Base-by-base conservation (phyloP, 1,284 basidiomycete species). In the Malassezia dermatis region DNA sequence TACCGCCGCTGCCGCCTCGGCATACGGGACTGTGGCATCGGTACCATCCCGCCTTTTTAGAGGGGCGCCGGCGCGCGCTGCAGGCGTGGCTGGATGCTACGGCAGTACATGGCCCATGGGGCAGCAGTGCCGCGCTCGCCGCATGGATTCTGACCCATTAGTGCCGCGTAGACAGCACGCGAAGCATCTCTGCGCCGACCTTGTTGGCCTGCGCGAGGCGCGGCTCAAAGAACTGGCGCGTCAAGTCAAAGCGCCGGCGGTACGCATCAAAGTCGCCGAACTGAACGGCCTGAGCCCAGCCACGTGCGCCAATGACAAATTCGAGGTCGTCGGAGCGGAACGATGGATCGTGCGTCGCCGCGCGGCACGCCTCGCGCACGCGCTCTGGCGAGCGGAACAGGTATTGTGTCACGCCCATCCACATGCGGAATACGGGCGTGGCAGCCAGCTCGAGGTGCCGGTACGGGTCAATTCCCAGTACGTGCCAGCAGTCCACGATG, bases 401-500 rank as follows among this genome's bases (percentile, higher is more conserved):
- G 77, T 94, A 88, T 75, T 98, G 91, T 4, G 90, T 89, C 8
- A 96, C 89, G 37, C 93, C 94, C 53, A 98, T 87, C 86, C 94
- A 96, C 63, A 96, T 81, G 48, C 90, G 83, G 78, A 98, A 98
- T 48, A 96, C 82, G 0, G 94, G 93, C 3, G 93, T 98, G 6
- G 91, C 93, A 0, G 93, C 93, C 39, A 98, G 82, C 24, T 86
- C 82, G 57, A 98, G 83, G 77, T 98, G 90, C 37, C 83, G 83
- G 73, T 89, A 95, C 0, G 93, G 94, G 54, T 88, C 82, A 72
- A 96, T 90, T 4, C 79, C 79, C 51, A 96, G 82, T 44, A 82
- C 81, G 10, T 88, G 85, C 94, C 93, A 98, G 72, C 89, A 94
- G 76, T 98, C 94, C 30, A 96, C 94, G 87, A 98, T 98, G 15